phyloP scores from a whole-genome alignment of 1,284 basidiomycete genomes.

The Pisolithus thermaeus region DNA sequence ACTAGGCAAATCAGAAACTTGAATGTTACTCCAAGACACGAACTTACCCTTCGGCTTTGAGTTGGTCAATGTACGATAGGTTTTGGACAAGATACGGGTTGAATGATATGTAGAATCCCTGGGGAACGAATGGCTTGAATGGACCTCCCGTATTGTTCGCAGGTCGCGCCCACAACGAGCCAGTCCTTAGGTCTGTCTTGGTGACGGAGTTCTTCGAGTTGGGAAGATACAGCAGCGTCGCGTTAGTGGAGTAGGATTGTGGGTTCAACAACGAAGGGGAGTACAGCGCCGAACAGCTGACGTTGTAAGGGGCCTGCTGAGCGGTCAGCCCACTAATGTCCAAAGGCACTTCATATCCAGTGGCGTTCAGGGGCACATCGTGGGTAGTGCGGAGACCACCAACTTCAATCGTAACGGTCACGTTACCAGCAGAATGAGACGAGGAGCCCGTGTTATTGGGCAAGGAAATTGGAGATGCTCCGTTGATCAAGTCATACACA shows the following conservation, averaged over 20 bases:
- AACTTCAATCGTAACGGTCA: conserved; percentile 40
- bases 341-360: conserved; percentile 20
- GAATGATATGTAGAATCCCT: conserved; percentile 25
- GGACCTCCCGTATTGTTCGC: conserved; percentile 4
- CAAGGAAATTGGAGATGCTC: conserved; percentile 41
- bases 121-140: conserved; percentile 25
- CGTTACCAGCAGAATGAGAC: conserved; percentile 6
- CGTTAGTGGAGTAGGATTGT: conserved; percentile 16
- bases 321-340: conserved; percentile 16
- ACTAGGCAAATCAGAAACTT: conserved; percentile 1
- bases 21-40: too few species aligned
- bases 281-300: conserved; percentile 22
- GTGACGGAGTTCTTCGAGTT: conserved; percentile 26
- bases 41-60: conserved; percentile 15
- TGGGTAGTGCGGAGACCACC: conserved; percentile 39
- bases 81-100: conserved; percentile 16
- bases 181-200: conserved; percentile 29
- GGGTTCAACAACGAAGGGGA: conserved; percentile 1
- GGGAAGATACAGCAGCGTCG: conserved; percentile 26
- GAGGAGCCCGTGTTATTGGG: conserved; percentile 16
- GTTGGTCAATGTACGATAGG: conserved; percentile 16
- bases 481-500: conserved; percentile 42
- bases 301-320: conserved; percentile 15
- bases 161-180: conserved; percentile 21
- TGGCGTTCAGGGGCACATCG: conserved; percentile 48